Conservation (phyloP, 139 green algal genomes). For the Mychonastes homosphaera region DNA sequence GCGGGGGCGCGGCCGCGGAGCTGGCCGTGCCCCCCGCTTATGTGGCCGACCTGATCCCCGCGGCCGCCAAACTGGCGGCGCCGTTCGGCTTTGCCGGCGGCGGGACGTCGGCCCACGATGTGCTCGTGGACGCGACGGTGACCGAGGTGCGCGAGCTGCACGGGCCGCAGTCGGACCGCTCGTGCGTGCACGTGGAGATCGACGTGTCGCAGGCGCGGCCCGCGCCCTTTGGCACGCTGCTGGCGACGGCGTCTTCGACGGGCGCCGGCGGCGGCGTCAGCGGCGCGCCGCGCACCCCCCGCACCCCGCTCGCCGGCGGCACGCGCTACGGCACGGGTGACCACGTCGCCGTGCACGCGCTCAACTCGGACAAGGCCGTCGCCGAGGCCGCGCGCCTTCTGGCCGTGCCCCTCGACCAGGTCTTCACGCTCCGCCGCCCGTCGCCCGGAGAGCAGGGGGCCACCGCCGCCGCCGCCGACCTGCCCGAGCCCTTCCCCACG, state of each 20-base stretch:
- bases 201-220: slow-evolving; percentile 40
- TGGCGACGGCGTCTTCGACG: not conserved
- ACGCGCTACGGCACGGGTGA: slow-evolving; percentile 53
- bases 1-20: slow-evolving; percentile 4
- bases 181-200: slow-evolving; percentile 90
- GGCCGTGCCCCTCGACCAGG: slow-evolving; percentile 35
- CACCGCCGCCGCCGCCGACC: slow-evolving; percentile 7
- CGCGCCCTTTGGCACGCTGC: not conserved
- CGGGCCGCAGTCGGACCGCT: slow-evolving; percentile 51
- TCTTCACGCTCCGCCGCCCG: slow-evolving; percentile 38
- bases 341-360: slow-evolving; percentile 77
- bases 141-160: slow-evolving; percentile 71
- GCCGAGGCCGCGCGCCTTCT: slow-evolving; percentile 47
- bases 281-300: no score
- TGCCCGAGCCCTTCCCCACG: slow-evolving; percentile 44
- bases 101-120: slow-evolving; percentile 33
- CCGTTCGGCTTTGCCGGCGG: slow-evolving; percentile 23
- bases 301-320: no score
- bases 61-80: slow-evolving; percentile 2
- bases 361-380: slow-evolving; percentile 66
- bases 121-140: slow-evolving; percentile 46
- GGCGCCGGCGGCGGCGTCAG: not conserved
- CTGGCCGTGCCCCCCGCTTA: not conserved
- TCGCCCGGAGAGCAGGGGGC: not conserved
- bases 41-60: not conserved